A percentile compares a stretch with the other conserved stretches of the same genome.
phyloP scores from a whole-genome alignment of 2,329 filamentous ascomycete genomes.

The Cytospora schulzeri region DNA sequence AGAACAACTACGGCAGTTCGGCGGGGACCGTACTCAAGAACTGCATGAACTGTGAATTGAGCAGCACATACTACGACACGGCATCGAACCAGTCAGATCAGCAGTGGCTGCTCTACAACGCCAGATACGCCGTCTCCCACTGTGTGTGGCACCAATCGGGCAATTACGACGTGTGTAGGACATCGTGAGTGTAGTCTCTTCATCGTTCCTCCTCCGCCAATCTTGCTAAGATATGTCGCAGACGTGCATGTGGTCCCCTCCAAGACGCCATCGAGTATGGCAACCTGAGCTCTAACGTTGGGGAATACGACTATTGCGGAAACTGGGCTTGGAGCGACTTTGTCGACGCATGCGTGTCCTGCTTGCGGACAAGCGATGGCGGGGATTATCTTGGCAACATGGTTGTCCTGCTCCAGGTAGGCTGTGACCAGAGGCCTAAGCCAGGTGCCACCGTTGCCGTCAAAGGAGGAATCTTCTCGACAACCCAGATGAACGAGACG shows the following conservation, averaged over 20 bases:
- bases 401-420: slow-evolving; percentile 55
- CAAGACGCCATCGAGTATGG: slow-evolving; percentile 49
- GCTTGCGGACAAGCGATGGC: slow-evolving; percentile 42
- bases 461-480: slow-evolving; percentile 56
- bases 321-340: slow-evolving; percentile 51
- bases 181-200: slow-evolving; percentile 44
- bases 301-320: slow-evolving; percentile 57
- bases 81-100: slow-evolving; percentile 52
- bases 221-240: slow-evolving; percentile 37
- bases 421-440: slow-evolving; percentile 55
- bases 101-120: slow-evolving; percentile 58
- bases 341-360: slow-evolving; percentile 54
- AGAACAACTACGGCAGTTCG: slow-evolving; percentile 42
- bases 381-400: slow-evolving; percentile 55
- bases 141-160: slow-evolving; percentile 56
- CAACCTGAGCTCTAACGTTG: slow-evolving; percentile 49
- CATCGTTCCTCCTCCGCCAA: not conserved
- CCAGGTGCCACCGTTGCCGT: slow-evolving; percentile 52
- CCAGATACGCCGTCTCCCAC: slow-evolving; percentile 57
- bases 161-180: slow-evolving; percentile 53
- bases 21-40: slow-evolving; percentile 52
- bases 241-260: slow-evolving; percentile 56
- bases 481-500: slow-evolving; percentile 50
- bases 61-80: slow-evolving; percentile 47
- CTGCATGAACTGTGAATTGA: slow-evolving; percentile 55